These are phyloP conservation scores for Skeletonema menzelii DNA, from an alignment of 108 stramenopile genomes.

Conservation along the genomic window DNA sequence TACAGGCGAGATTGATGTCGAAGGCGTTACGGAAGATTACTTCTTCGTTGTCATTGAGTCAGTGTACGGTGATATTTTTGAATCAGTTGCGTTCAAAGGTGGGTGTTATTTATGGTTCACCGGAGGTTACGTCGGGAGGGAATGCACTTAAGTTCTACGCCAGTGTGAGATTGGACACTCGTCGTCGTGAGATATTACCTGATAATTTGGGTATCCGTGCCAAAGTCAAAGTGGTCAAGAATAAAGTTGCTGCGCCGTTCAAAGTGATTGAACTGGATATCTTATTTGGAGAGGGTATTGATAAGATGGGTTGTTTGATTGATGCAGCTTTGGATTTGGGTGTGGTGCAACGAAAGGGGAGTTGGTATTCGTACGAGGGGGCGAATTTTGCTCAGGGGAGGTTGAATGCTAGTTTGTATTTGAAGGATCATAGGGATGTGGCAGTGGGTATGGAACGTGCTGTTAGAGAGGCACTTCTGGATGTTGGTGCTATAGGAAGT, in stretches of 20 bases:
- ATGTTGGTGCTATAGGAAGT: constrained; percentile 3
- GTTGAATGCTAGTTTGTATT: constrained; percentile 57
- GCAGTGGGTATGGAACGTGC: constrained; percentile 54
- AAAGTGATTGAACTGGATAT: constrained; percentile 85
- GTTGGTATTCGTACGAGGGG: constrained; percentile 83
- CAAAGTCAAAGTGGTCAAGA: constrained; percentile 95
- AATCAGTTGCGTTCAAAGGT: constrained; percentile 93
- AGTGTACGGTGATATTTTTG: constrained; percentile 92
- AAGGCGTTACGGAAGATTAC: constrained; percentile 97
- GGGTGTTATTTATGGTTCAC: constrained; percentile 92
- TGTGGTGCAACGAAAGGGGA: constrained; percentile 80
- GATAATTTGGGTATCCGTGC: constrained; percentile 89
- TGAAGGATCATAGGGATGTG: constrained; percentile 62
- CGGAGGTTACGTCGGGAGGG: constrained; percentile 96
- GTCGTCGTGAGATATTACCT: constrained; percentile 88
- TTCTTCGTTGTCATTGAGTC: constrained; percentile 74
- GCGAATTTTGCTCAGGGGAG: constrained; percentile 87
- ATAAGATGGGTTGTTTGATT: constrained; percentile 80
- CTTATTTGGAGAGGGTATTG: constrained; percentile 87
- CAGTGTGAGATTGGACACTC: constrained; percentile 86
- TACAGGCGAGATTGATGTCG: constrained; percentile 95
- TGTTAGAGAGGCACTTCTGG: constrained; percentile 60
- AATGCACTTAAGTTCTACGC: constrained; percentile 96
- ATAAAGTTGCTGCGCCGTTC: constrained; percentile 95
- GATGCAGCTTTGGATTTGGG: constrained; percentile 86